These are phyloP conservation scores for Mrakia frigida DNA, from an alignment of 768 basidiomycete species.

Conservation along the genomic window DNA sequence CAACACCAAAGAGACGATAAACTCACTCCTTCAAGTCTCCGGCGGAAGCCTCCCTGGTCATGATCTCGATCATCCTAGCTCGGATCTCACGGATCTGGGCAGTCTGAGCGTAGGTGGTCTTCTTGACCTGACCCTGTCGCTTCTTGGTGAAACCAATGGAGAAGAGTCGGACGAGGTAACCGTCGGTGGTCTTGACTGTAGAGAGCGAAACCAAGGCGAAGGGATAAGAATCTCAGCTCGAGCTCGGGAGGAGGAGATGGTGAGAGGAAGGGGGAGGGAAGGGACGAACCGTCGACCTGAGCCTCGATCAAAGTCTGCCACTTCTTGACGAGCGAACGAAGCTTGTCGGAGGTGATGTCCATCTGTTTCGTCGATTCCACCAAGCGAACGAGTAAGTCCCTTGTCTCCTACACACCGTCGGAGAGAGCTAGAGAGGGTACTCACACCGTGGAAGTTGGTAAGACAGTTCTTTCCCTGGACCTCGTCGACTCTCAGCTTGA, in stretches of 20 bases:
- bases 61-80: slow-evolving; percentile 89
- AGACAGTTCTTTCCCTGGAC: slow-evolving; percentile 95
- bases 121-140: slow-evolving; percentile 90
- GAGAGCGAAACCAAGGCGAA: neutral
- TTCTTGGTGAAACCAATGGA: slow-evolving; percentile 99
- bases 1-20: neutral
- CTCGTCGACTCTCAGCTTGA: slow-evolving; percentile 88
- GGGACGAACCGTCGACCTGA: slow-evolving; percentile 66
- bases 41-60: slow-evolving; percentile 81
- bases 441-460: slow-evolving; percentile 90
- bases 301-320: slow-evolving; percentile 99
- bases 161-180: slow-evolving; percentile 97
- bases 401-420: neutral
- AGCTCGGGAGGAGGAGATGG: neutral
- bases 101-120: slow-evolving; percentile 97
- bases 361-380: slow-evolving; percentile 47
- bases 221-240: neutral
- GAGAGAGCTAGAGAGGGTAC: neutral
- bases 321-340: slow-evolving; percentile 98
- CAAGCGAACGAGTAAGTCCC: neutral
- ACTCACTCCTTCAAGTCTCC: slow-evolving; percentile 85
- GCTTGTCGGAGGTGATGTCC: slow-evolving; percentile 99
- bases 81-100: slow-evolving; percentile 94
- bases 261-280: neutral
- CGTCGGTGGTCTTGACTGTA: slow-evolving; percentile 86